Evolutionary conservation across 108 stramenopile species (phyloP), one percentile per base, ranked within the genome.

Genomic region (Fragilaria crotonensis): DNA sequence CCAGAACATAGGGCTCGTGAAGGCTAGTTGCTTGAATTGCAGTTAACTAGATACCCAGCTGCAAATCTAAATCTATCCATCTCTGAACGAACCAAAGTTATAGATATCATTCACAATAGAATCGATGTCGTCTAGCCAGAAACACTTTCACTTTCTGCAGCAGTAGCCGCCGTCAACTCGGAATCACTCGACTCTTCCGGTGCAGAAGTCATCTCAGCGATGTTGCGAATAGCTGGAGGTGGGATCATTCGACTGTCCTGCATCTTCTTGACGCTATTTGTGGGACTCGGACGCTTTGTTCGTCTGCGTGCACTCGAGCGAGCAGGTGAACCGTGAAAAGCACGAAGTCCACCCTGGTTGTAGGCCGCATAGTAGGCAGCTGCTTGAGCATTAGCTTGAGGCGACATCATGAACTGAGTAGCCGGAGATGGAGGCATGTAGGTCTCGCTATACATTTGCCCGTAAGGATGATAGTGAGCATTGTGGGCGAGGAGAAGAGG

Each of bases 341-440:
- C 36, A 41, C 14, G 14, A 7, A 11, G 36, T 41, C 36, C 36
- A 11, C 36, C 36, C 14, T 11, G 14, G 36, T 7, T 11, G 14
- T 41, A 41, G 36, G 7, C 14, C 36, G 36, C 36, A 41, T 41
- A 41, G 14, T 41, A 41, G 36, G 36, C 36, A 41, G 36, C 36
- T 41, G 36, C 7, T 14, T 14, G 7, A 11, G 36, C 36, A 41
- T 41, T 14, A 41, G 36, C 36, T 41, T 41, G 36, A 11, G 36
- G 36, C 14, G 77, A 64, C 81, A 82, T 82, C 71, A 78, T 69
- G 54, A 78, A 78, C 45, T 78, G 81, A 44, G 81, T 78, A 2
- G 81, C 77, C 5, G 81, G 77, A 52, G 74, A 76, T 5, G 77
- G 74, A 29, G 80, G 80, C 48, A 30, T 71, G 49, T 75, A 77